Evolutionary conservation across 176 grass and related monocot genomes (phyloP), one percentile per base, ranked within the genome.

Genomic region (Stipa capillata): DNA sequence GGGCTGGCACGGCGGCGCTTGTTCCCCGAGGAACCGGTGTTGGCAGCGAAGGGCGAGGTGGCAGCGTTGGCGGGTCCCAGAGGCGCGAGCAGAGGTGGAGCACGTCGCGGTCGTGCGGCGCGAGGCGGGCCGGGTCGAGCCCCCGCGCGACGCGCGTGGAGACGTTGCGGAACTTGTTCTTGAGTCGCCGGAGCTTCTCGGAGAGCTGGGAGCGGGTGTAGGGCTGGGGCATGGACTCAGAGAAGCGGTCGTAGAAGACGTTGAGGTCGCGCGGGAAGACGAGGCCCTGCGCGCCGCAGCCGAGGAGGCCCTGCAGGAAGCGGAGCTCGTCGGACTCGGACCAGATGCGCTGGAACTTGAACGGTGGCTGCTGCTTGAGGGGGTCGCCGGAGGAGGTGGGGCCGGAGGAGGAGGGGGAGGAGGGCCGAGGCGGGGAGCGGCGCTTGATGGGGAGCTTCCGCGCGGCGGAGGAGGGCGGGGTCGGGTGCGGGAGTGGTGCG

Each of bases 381-480:
- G 61, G 66, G 45, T 73, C 82, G 48, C 64, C 64, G 64, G 70
- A 81, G 77, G 73, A 89, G 72, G 35, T 60, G 28, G 84, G 74
- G 15, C 78, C 78, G 66, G 67, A 80, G 83, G 86, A 81, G 37
- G 80, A n/a, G n/a, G n/a, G n/a, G n/a, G n/a, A n/a, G n/a, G n/a
- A 24, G 21, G 79, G 73, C 37, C 69, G 83, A 59, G 53, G 87
- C 66, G 91, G 78, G 87, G 82, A 85, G 82, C 93, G 93, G 85
- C 92, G 96, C 96, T 99, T 99, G 90, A 99, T 81, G 82, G 96
- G 96, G 75, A 99, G 96, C 73, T 99, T 99, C 45, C 92, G 87
- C 28, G 92, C 85, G 84, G 86, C 53, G 57, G 83, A 67, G 52
- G 82, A 25, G 31, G 78, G 42, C 20, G 80, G 27, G 67, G 82